Conservation (phyloP, 1,284 basidiomycete species). For the Schizopora paradoxa region DNA sequence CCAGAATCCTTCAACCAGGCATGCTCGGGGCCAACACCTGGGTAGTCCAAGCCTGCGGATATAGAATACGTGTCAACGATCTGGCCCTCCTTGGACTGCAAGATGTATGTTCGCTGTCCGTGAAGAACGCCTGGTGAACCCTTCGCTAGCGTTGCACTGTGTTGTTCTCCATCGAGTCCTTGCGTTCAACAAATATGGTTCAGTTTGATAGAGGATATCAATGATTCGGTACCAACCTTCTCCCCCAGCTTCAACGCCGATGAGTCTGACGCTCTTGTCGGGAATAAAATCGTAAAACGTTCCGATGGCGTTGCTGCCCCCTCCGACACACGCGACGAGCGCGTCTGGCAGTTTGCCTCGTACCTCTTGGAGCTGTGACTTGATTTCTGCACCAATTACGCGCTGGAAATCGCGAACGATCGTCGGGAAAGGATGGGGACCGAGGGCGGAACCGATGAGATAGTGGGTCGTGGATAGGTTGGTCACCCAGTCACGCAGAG, state of each 20-base stretch:
- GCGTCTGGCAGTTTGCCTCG: conserved; percentile 88
- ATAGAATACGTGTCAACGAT: conserved; percentile 97
- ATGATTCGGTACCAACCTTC: conserved; percentile 56
- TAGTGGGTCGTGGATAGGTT: conserved; percentile 94
- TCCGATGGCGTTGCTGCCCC: conserved; percentile 96
- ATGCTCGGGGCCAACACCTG: conserved; percentile 96
- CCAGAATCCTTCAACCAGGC: conserved; percentile 94
- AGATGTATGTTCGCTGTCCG: conserved; percentile 91
- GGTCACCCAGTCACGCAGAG: conserved; percentile 97
- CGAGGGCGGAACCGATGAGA: conserved; percentile 94
- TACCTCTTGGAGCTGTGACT: conserved; percentile 72
- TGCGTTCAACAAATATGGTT: conserved; percentile 23
- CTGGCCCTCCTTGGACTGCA: conserved; percentile 87
- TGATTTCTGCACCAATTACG: conserved; percentile 94
- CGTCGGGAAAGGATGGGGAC: conserved; percentile 98
- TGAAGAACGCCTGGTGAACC: conserved; percentile 95
- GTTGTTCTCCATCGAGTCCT: conserved; percentile 77
- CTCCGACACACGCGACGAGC: conserved; percentile 95
- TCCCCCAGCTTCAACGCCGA: conserved; percentile 95
- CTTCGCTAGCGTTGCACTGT: conserved; percentile 89
- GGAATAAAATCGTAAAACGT: conserved; percentile 93
- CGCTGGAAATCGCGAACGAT: conserved; percentile 98
- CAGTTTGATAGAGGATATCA: background rate
- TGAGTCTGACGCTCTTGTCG: conserved; percentile 75
- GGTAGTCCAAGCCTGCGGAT: conserved; percentile 90